Base-by-base conservation (phyloP, 192 early-diverging fungal species). In the Umbelopsis vinacea region DNA sequence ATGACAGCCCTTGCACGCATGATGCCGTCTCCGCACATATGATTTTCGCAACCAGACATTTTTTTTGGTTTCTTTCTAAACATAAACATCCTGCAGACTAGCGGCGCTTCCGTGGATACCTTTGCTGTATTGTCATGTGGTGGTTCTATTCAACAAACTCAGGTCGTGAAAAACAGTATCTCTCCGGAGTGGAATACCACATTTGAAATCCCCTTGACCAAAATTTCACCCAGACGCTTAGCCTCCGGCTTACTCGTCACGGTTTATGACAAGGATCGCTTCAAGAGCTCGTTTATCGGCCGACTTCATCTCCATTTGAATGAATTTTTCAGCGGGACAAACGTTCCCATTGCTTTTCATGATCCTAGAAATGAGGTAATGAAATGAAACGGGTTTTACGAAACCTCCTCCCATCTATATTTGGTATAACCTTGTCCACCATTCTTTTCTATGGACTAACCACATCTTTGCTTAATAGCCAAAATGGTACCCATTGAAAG, bases 181-280 rank as follows among this genome's bases (percentile, higher is more conserved):
- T 83, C 83, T 48, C 92, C 92, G 3, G 75, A 79, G 10, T 94
- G 92, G 92, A 80, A 87, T 40, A 83, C 76, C 8, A 69, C 72
- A 29, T 90, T 91, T 79, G 88, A 89, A 47, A 82, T 91, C 71
- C 78, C 77, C 21, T 73, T 89, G 29, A 69, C 48, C 7, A 46
- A 43, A 38, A 69, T 71, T 55, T 19, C 66, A 57, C 66, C 79
- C 35, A 69, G 79, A 68, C 69, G 84, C 17, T 67, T 78, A 29
- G 73, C 82, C 15, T 47, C 76, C 10, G 69, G 76, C 23, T 69
- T 88, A 48, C 70, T 69, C 6, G 50, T 93, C 9, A 80, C 83
- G 43, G 83, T 90, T 19, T 92, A 86, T 82, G 88, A 92, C 72
- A 91, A 92, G 71, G 91, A 93, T 69, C 74, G 88, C 48, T 85